Percentiles rank a stretch among this genome's conserved stretches.
These are phyloP conservation scores for Yamadazyma paraphyllophila DNA, from an alignment of 805 yeast genomes.

Conservation along the genomic window DNA sequence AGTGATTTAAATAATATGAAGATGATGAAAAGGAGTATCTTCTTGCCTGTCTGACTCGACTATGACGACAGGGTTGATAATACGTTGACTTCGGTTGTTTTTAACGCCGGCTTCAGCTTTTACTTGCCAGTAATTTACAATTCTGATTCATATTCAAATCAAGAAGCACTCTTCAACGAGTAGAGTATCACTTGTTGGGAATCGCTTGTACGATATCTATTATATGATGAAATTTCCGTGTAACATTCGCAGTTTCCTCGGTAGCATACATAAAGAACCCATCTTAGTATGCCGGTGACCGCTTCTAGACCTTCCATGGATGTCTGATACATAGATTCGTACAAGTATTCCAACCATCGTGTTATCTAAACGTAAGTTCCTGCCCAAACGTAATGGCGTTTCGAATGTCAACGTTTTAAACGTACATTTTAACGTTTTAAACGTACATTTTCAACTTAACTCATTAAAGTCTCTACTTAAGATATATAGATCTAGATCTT, in stretches of 20 bases:
- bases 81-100: conserved; percentile 31
- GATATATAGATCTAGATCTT: conserved; percentile 20
- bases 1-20: conserved; percentile 19
- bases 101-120: conserved; percentile 52
- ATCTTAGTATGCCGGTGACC: conserved; percentile 83
- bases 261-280: conserved; percentile 85
- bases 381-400: no score
- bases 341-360: no score
- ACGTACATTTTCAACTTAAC: no score
- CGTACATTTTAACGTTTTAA: no score
- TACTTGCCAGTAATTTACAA: conserved; percentile 83
- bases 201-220: background rate
- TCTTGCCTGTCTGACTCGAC: conserved; percentile 93
- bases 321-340: conserved; percentile 62
- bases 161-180: conserved; percentile 28
- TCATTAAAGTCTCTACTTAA: background rate
- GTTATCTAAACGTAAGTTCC: no score
- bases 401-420: no score
- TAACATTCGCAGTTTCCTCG: conserved; percentile 97
- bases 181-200: background rate
- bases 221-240: conserved; percentile 72
- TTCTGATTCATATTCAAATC: conserved; percentile 49
- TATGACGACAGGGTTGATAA: conserved; percentile 84
- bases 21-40: conserved; percentile 58
- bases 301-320: conserved; percentile 86